These are phyloP conservation scores for Beta vulgaris DNA, from an alignment of 148 eudicot species.

Conservation along the genomic window DNA sequence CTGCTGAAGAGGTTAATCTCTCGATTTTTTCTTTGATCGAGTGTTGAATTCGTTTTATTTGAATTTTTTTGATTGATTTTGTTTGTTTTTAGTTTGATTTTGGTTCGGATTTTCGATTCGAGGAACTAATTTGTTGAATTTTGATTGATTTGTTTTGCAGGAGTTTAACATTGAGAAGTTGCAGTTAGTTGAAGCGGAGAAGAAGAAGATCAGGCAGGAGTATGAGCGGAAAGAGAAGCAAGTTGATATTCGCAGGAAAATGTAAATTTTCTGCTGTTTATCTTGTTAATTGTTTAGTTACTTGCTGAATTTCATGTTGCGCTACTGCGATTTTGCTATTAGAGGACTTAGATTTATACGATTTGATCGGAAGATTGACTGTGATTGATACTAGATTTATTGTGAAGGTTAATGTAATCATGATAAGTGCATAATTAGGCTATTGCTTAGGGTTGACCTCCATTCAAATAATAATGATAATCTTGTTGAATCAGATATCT, in stretches of 20 bases:
- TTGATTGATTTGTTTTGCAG: constrained; percentile 27
- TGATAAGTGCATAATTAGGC: not conserved
- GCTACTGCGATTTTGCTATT: not conserved
- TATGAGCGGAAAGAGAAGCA: constrained; percentile 84
- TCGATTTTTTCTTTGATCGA: not conserved
- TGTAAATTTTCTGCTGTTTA: constrained; percentile 37
- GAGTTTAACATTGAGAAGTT: constrained; percentile 89
- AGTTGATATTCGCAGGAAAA: constrained; percentile 69
- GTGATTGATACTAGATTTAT: not conserved
- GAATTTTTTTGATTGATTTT: not conserved
- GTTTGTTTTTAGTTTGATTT: not conserved
- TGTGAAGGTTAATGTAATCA: not conserved
- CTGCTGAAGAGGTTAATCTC: constrained; percentile 61
- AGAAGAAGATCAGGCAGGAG: constrained; percentile 89
- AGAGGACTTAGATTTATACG: not conserved
- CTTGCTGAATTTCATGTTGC: not conserved
- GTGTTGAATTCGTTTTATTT: not conserved
- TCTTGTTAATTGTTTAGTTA: not conserved
- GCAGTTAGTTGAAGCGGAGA: constrained; percentile 89
- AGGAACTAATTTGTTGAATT: not conserved
- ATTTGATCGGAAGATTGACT: not conserved
- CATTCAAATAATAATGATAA: not conserved
- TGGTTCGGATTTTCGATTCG: not conserved
- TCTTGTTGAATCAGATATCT: not conserved
- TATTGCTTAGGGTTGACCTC: not conserved